phyloP scores from a whole-genome alignment of 2,329 filamentous ascomycete species.

The Salinomyces thailandicus region DNA sequence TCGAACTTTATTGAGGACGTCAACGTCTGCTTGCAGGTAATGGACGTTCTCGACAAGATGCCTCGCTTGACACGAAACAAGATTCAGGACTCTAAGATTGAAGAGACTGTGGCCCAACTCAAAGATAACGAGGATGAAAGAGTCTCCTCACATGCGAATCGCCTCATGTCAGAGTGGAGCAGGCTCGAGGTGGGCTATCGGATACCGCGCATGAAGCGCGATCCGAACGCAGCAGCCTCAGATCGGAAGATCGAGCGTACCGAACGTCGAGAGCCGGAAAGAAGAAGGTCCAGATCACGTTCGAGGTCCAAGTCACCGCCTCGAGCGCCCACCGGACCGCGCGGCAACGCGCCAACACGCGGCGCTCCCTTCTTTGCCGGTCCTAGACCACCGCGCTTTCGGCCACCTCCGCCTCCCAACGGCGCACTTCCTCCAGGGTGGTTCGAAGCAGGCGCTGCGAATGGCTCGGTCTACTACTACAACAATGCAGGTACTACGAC shows the following conservation, averaged over 20 bases:
- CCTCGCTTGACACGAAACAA: conserved; percentile 92
- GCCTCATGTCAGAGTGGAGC: conserved; percentile 73
- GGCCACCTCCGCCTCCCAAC: conserved; percentile 39
- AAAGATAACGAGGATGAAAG: conserved; percentile 53
- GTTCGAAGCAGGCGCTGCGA: conserved; percentile 63
- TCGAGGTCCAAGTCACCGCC: conserved; percentile 40
- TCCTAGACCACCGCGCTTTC: conserved; percentile 35
- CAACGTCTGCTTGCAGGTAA: conserved; percentile 79
- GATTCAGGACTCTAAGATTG: conserved; percentile 92
- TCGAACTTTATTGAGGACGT: conserved; percentile 78
- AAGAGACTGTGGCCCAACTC: conserved; percentile 63
- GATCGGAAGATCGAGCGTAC: conserved; percentile 54
- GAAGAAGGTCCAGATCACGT: conserved; percentile 38
- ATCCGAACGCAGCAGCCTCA: conserved; percentile 47
- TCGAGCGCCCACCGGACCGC: conserved; percentile 42
- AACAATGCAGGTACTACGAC: conserved; percentile 65
- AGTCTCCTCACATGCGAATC: conserved; percentile 59
- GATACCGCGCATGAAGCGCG: conserved; percentile 81
- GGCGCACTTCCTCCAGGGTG: conserved; percentile 67
- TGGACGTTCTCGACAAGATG: conserved; percentile 80
- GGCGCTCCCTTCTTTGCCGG: conserved; percentile 46
- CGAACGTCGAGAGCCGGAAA: conserved; percentile 45
- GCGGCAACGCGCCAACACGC: conserved; percentile 47
- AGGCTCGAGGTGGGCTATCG: conserved; percentile 84
- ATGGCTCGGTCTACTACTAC: conserved; percentile 77